Conservation (phyloP, 495 filamentous ascomycete genomes). For the Pyrenula aspistea region DNA sequence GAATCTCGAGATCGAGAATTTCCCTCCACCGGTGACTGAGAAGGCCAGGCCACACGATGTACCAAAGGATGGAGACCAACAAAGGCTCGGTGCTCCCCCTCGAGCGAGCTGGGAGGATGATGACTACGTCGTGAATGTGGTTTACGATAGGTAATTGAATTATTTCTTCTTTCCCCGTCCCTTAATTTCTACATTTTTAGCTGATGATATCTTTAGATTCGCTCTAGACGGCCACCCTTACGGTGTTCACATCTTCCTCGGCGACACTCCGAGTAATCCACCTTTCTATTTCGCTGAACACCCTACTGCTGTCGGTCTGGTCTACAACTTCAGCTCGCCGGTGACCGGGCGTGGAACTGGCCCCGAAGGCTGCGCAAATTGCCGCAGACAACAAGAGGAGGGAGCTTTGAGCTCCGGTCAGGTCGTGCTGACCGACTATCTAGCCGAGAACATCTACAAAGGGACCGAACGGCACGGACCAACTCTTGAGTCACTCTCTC, state of each 20-base stretch:
- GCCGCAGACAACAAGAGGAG: conserved; percentile 1
- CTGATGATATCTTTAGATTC: no score
- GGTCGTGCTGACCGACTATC: conserved; percentile 3
- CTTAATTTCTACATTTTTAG: neutral
- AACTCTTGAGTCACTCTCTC: neutral
- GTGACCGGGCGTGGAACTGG: neutral
- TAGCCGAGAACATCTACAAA: conserved; percentile 2
- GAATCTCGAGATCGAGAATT: neutral
- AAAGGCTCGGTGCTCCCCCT: no score
- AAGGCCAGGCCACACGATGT: no score
- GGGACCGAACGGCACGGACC: neutral
- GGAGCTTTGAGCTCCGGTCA: conserved; percentile 3
- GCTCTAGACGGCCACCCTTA: conserved; percentile 5
- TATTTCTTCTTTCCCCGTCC: neutral
- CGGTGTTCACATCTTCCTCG: conserved; percentile 5
- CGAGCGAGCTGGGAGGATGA: neutral
- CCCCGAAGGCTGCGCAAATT: conserved; percentile 1
- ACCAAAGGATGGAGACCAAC: no score
- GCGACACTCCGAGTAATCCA: neutral
- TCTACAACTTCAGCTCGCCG: conserved; percentile 6
- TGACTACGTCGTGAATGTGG: neutral
- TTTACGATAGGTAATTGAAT: neutral
- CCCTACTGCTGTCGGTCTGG: conserved; percentile 1
- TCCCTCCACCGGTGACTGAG: neutral
- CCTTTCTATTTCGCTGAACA: neutral